Evolutionary conservation across 2,329 filamentous ascomycete species (phyloP), one percentile per base, ranked within the genome.

Genomic region (Lojkania enalia): DNA sequence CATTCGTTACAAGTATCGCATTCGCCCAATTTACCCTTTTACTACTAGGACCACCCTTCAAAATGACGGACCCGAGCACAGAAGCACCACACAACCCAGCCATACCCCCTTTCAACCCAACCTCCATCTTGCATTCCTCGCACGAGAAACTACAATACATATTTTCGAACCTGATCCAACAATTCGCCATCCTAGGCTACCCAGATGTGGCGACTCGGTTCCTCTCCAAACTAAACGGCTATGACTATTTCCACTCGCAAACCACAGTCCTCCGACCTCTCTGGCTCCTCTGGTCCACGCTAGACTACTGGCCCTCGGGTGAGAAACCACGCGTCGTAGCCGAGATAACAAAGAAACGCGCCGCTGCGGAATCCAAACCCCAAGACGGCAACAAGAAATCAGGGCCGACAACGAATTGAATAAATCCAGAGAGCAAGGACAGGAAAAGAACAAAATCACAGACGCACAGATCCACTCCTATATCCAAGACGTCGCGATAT

Each of bases 121-220:
- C n/a, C n/a, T n/a, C n/a, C n/a, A n/a, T n/a, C n/a, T n/a, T n/a
- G n/a, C n/a, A n/a, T n/a, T n/a, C n/a, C n/a, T n/a, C n/a, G n/a
- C n/a, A n/a, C n/a, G n/a, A n/a, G n/a, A n/a, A n/a, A n/a, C n/a
- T n/a, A n/a, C n/a, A n/a, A n/a, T n/a, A n/a, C n/a, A n/a, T n/a
- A n/a, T n/a, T 42, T 25, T 11, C 37, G 13, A 2, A 12, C 3
- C 27, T 51, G 3, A 36, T 37, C 14, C 27, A 40, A 2, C 41
- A 44, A 23, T 52, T 52, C 30, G 45, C 46, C n/a, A 23, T 48
- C 5, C 25, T 52, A 20, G 46, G 46, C 2, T 33, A 42, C 14
- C 16, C 20, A 2, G 21, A 35, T 33, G 30, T 36, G n/a, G 42
- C 49, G 5, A 37, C 18, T 5, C 37, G 32, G 12, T 37, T 52